Percentiles rank a stretch among this genome's conserved stretches.
These are phyloP conservation scores for Colletotrichum scovillei DNA, from an alignment of 2,329 filamentous ascomycete species.

Conservation along the genomic window DNA sequence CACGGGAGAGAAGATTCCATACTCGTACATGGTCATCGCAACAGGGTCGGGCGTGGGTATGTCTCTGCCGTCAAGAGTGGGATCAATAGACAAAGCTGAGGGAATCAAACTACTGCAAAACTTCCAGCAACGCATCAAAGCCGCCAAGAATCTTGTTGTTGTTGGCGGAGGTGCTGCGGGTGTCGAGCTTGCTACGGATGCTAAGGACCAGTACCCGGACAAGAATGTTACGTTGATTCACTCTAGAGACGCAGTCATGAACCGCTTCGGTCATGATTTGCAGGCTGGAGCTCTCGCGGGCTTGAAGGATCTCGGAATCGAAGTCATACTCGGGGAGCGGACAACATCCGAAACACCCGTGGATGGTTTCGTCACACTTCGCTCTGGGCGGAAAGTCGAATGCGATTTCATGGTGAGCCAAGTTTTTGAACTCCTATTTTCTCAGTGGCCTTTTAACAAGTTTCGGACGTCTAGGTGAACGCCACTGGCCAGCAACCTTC, in stretches of 20 bases:
- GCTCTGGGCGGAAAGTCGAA: conserved; percentile 55
- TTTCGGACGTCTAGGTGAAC: conserved; percentile 56
- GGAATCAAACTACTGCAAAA: conserved; percentile 55
- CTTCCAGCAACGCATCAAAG: conserved; percentile 58
- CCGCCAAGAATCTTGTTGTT: conserved; percentile 57
- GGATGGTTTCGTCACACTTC: conserved; percentile 54
- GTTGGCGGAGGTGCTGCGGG: conserved; percentile 72
- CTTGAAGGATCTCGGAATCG: conserved; percentile 58
- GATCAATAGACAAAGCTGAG: conserved; percentile 52
- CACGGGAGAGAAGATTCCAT: conserved; percentile 58
- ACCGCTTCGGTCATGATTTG: conserved; percentile 58
- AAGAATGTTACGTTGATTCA: conserved; percentile 70
- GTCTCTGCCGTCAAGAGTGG: conserved; percentile 60
- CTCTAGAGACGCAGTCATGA: conserved; percentile 64
- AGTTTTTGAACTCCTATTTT: background rate
- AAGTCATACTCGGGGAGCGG: conserved; percentile 63
- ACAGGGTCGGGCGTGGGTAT: conserved; percentile 62
- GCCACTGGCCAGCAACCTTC: conserved; percentile 70
- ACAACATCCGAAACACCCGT: conserved; percentile 50
- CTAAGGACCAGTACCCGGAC: conserved; percentile 64
- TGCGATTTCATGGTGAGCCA: conserved; percentile 62
- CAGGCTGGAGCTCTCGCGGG: conserved; percentile 53
- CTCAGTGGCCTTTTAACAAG: background rate
- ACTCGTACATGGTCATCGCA: conserved; percentile 67
- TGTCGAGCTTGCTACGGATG: conserved; percentile 70